Conservation (phyloP, 257 asterid genomes). For the Solanum appendiculatum region DNA sequence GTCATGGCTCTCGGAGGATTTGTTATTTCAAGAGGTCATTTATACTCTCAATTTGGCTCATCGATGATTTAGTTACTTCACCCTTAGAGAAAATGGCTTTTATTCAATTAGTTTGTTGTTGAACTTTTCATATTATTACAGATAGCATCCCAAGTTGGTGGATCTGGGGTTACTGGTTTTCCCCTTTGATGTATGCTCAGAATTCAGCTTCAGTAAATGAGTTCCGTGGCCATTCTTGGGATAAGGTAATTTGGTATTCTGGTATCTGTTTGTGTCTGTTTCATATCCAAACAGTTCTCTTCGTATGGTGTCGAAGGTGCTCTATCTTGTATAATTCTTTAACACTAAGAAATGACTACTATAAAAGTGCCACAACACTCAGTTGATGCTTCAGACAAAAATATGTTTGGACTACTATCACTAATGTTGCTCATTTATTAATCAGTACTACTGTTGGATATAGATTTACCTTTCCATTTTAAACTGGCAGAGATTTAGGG, state of each 20-base stretch:
- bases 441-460: not conserved
- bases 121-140: constrained; percentile 12
- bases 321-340: not conserved
- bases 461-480: not conserved
- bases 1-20: constrained; percentile 90
- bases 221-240: constrained; percentile 81
- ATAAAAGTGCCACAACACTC: too few species aligned
- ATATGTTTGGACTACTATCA: not conserved
- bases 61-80: not conserved
- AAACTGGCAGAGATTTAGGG: constrained; percentile 14
- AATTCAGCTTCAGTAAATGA: constrained; percentile 85
- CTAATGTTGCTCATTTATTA: not conserved
- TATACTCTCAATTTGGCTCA: not conserved
- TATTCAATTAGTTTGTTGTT: not conserved
- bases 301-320: not conserved
- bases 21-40: constrained; percentile 68
- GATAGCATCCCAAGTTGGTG: constrained; percentile 86
- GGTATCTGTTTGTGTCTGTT: not conserved
- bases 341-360: not conserved
- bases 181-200: constrained; percentile 93
- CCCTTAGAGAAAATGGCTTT: not conserved
- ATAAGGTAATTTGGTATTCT: constrained; percentile 23
- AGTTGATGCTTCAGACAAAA: not conserved
- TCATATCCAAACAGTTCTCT: not conserved
- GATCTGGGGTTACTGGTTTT: constrained; percentile 97